These are phyloP conservation scores for Aspergillus tanneri DNA, from an alignment of 2,329 filamentous ascomycete species.

Conservation along the genomic window DNA sequence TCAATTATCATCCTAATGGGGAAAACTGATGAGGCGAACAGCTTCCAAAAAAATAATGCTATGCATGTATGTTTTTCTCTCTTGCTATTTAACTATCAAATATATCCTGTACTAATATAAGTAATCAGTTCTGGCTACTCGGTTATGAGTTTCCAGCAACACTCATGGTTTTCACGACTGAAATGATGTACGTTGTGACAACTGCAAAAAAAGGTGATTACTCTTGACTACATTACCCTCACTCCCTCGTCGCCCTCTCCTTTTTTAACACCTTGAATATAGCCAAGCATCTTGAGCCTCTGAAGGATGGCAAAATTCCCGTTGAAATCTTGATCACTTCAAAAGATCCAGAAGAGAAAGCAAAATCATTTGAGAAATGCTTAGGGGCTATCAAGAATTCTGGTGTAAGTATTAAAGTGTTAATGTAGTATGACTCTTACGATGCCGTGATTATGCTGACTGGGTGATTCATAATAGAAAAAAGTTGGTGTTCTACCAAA, in stretches of 20 bases:
- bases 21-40: slow-evolving; percentile 84
- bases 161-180: slow-evolving; percentile 84
- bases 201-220: slow-evolving; percentile 91
- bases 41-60: slow-evolving; percentile 93
- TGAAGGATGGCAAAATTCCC: slow-evolving; percentile 89
- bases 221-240: not conserved
- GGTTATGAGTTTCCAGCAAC: slow-evolving; percentile 98
- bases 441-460: not conserved
- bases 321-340: slow-evolving; percentile 88
- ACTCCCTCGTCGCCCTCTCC: not conserved
- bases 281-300: slow-evolving; percentile 90
- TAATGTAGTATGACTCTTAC: not conserved
- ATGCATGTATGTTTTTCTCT: slow-evolving; percentile 69
- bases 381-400: slow-evolving; percentile 81
- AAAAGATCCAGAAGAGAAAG: slow-evolving; percentile 88
- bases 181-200: slow-evolving; percentile 86
- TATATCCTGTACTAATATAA: slow-evolving; percentile 3
- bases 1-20: slow-evolving; percentile 91
- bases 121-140: slow-evolving; percentile 86
- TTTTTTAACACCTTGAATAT: slow-evolving; percentile 9
- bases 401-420: slow-evolving; percentile 61
- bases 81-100: not conserved
- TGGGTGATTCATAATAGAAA: slow-evolving; percentile 55
- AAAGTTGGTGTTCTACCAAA: slow-evolving; percentile 87
- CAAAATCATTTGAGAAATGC: slow-evolving; percentile 83